Conservation (phyloP, 495 filamentous ascomycete genomes). For the Endocarpon pusillum region DNA sequence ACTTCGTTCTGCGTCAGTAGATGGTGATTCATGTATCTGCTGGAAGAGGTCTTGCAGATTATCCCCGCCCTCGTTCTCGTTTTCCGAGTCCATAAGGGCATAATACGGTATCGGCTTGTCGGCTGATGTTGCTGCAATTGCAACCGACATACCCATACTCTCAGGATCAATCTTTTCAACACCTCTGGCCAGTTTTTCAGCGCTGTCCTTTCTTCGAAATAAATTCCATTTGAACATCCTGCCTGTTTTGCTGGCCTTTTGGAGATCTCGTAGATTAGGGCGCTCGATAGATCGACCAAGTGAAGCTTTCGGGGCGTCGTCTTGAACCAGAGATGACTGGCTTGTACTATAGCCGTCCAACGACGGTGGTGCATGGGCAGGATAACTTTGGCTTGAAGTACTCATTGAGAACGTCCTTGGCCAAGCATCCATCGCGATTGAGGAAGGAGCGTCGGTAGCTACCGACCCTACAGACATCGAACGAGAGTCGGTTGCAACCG, state of each 20-base stretch:
- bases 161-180: too few species aligned
- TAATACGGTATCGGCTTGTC: constrained; percentile 53
- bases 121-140: constrained; percentile 20
- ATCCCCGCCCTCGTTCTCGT: constrained; percentile 41
- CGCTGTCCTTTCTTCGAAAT: constrained; percentile 41
- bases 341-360: constrained; percentile 16
- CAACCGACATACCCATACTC: constrained; percentile 18
- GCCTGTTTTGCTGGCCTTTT: constrained; percentile 16
- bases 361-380: constrained; percentile 14
- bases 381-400: too few species aligned
- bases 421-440: too few species aligned
- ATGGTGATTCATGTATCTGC: constrained; percentile 34
- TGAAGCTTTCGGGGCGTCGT: constrained; percentile 5
- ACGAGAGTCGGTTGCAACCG: too few species aligned
- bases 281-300: too few species aligned
- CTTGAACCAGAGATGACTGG: constrained; percentile 7
- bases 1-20: constrained; percentile 20
- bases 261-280: too few species aligned
- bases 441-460: too few species aligned
- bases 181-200: too few species aligned
- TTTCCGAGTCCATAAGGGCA: constrained; percentile 61
- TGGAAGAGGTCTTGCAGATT: constrained; percentile 48
- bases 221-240: constrained; percentile 56
- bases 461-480: too few species aligned
- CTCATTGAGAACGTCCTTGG: too few species aligned